Evolutionary conservation across 768 basidiomycete genomes (phyloP), one percentile per base, ranked within the genome.

Genomic region (Lactarius akahatsu): DNA sequence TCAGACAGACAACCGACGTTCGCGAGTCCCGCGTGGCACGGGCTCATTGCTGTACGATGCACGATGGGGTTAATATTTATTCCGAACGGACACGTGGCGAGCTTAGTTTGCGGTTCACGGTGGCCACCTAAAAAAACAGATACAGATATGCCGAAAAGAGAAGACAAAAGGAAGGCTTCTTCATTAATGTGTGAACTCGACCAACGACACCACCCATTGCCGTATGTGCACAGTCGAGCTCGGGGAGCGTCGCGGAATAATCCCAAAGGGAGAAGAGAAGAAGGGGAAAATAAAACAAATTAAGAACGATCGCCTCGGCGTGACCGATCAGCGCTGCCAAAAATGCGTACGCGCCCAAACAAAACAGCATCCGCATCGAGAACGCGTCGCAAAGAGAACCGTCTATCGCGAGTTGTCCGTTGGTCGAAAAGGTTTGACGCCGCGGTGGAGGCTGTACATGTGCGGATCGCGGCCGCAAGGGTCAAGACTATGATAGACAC

Each of bases 151-250:
- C 23, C 50, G 26, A 52, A 26, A 52, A 52, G 13, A 52, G 50
- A 52, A 52, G 50, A 52, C 40, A 41, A 41, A 40, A 41, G 15
- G 16, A 41, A 2, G 41, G 41, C 26, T 52, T 52, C 50, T 52
- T 28, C 50, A 52, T 26, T 50, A 20, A 45, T 1, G 23, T 15
- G 50, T 52, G 6, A 52, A 26, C 23, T 23, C 38, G 10, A 47
- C n/a, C 9, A 47, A 52, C 50, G 26, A 26, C 47, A 50, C 23
- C n/a, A 50, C n/a, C n/a, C 47, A 52, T 13, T 26, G 26, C 50
- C 50, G 47, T 50, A 50, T 50, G 47, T 50, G 47, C 47, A 52
- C 50, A 26, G 50, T 52, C 50, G 43, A 45, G 43, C 43, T 45
- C 20, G 43, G 43, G 9, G 50, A 26, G 50, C 50, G 23, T 52